phyloP scores from a whole-genome alignment of 2,329 filamentous ascomycete genomes.

The Nigrospora sphaerica region DNA sequence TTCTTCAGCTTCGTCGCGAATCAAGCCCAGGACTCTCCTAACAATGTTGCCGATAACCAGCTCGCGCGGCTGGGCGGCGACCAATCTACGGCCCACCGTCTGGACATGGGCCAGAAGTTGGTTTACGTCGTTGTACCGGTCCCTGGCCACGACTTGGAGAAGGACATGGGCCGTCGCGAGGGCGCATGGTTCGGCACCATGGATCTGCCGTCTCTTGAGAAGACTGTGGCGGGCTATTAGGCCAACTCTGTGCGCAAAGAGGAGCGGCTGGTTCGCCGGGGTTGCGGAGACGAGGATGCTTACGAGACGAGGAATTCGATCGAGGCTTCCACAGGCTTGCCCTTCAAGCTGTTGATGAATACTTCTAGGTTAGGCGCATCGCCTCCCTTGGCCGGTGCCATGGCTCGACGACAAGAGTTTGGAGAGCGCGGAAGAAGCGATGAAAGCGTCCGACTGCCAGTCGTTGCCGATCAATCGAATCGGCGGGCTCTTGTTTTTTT shows the following conservation, averaged over 20 bases:
- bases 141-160: constrained; percentile 75
- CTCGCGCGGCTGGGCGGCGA: constrained; percentile 80
- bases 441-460: too few relatives aligned
- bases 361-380: constrained; percentile 68
- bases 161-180: constrained; percentile 87
- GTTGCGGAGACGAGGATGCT: constrained; percentile 16
- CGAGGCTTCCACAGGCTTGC: constrained; percentile 68
- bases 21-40: constrained; percentile 78
- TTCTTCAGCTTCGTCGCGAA: constrained; percentile 84
- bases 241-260: too few relatives aligned
- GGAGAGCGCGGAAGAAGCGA: background rate
- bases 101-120: constrained; percentile 76
- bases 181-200: constrained; percentile 80
- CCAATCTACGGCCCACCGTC: constrained; percentile 68
- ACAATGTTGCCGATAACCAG: constrained; percentile 94
- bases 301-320: constrained; percentile 81
- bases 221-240: constrained; percentile 45
- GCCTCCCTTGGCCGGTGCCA: constrained; percentile 50
- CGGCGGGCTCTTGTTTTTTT: too few relatives aligned
- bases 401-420: constrained; percentile 21
- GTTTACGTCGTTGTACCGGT: constrained; percentile 69
- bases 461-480: too few relatives aligned
- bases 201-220: constrained; percentile 85
- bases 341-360: constrained; percentile 73
- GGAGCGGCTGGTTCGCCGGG: too few relatives aligned